Conservation (phyloP, 1,284 basidiomycete species). For the Pholiota adiposa region DNA sequence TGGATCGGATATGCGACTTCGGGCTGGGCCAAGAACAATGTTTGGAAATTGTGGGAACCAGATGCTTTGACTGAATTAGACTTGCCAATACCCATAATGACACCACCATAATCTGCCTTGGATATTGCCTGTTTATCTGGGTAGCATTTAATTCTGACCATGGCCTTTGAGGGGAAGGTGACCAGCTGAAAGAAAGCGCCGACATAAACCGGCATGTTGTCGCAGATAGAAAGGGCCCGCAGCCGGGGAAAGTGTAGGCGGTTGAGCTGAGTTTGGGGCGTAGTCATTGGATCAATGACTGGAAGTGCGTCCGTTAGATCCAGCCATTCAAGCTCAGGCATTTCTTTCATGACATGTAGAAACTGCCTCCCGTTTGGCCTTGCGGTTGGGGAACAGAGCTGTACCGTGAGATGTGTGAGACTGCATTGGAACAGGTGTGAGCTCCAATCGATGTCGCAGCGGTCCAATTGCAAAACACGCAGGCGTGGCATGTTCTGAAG, state of each 20-base stretch:
- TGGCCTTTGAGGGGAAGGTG: constrained; percentile 5
- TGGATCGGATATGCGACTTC: neutral
- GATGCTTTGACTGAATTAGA: neutral
- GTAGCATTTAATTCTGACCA: constrained; percentile 1
- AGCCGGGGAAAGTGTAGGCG: constrained; percentile 15
- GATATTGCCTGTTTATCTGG: neutral
- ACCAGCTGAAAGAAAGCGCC: neutral
- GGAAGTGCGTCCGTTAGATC: constrained; percentile 36
- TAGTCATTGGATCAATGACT: neutral
- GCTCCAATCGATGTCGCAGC: neutral
- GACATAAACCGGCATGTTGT: neutral
- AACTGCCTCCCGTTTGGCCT: constrained; percentile 30
- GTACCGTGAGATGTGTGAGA: constrained; percentile 34
- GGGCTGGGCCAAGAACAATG: neutral
- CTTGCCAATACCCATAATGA: neutral
- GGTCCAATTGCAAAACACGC: constrained; percentile 4
- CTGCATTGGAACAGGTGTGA: constrained; percentile 12
- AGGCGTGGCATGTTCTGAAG: neutral
- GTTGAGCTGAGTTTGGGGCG: neutral
- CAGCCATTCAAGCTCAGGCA: constrained; percentile 34
- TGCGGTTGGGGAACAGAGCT: constrained; percentile 21
- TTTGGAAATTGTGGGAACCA: too few species aligned
- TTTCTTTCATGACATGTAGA: constrained; percentile 27
- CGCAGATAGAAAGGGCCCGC: neutral
- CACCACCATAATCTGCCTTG: neutral